Evolutionary conservation across 495 filamentous ascomycete species (phyloP).

Genomic region (Neurospora tetraspora): DNA sequence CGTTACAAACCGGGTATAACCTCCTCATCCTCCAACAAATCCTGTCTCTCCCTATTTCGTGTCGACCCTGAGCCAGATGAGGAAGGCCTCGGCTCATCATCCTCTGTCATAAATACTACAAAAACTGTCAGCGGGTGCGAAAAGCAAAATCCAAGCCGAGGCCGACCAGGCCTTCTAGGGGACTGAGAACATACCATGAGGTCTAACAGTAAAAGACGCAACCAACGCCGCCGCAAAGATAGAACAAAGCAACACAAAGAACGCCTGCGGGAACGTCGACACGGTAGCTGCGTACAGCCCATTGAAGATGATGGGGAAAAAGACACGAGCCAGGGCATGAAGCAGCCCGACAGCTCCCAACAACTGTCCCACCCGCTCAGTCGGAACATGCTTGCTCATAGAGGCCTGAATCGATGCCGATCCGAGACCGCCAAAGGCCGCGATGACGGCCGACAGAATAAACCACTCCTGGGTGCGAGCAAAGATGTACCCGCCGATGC

Average conservation of each 20-base stretch:
- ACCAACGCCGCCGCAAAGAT: constrained; percentile 58
- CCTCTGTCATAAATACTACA: constrained; percentile 14
- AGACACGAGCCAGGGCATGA: constrained; percentile 69
- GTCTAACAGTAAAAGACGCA: constrained; percentile 57
- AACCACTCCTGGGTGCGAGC: constrained; percentile 45
- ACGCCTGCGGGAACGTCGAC: constrained; percentile 61
- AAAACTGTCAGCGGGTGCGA: not conserved
- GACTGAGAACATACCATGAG: constrained; percentile 51
- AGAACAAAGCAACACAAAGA: constrained; percentile 63
- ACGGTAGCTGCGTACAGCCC: constrained; percentile 77
- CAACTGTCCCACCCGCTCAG: constrained; percentile 68
- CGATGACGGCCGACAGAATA: constrained; percentile 56
- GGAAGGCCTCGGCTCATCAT: constrained; percentile 5
- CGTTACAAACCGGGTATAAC: constrained; percentile 9
- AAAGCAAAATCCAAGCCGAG: not conserved
- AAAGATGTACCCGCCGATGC: constrained; percentile 63
- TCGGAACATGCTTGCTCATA: constrained; percentile 83
- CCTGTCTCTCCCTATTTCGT: constrained; percentile 2
- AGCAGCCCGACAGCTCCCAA: constrained; percentile 80
- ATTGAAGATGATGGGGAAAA: constrained; percentile 75
- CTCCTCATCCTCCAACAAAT: constrained; percentile 19
- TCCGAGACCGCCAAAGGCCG: constrained; percentile 73
- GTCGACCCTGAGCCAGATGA: not conserved
- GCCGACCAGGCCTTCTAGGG: not conserved
- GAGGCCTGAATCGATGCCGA: constrained; percentile 72